Conservation (phyloP, 495 filamentous ascomycete species). For the Penicillium simplicissimum region DNA sequence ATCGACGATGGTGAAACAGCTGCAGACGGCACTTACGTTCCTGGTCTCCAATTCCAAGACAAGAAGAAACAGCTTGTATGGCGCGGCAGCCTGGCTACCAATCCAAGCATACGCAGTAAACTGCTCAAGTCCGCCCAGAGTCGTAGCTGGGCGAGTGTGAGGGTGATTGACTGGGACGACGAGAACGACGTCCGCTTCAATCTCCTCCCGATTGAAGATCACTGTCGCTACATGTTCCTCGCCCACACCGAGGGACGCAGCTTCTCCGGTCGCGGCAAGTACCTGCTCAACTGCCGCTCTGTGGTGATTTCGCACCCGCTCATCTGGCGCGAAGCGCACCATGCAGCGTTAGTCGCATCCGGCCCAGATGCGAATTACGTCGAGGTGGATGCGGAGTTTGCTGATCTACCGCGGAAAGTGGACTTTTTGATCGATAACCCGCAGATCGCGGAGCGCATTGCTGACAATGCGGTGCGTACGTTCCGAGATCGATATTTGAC, state of each 20-base stretch:
- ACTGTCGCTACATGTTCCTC: constrained; percentile 61
- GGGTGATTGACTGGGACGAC: constrained; percentile 50
- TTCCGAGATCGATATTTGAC: constrained; percentile 63
- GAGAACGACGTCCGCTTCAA: constrained; percentile 38
- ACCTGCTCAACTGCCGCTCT: constrained; percentile 59
- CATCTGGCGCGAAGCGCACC: constrained; percentile 44
- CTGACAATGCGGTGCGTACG: constrained; percentile 52
- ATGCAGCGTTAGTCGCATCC: constrained; percentile 37
- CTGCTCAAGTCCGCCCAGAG: constrained; percentile 47
- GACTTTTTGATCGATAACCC: constrained; percentile 51
- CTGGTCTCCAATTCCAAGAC: constrained; percentile 32
- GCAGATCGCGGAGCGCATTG: constrained; percentile 52
- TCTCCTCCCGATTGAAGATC: constrained; percentile 53
- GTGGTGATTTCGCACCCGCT: constrained; percentile 54
- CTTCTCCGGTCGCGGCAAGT: constrained; percentile 61
- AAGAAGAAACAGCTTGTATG: constrained; percentile 70
- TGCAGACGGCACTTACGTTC: constrained; percentile 13
- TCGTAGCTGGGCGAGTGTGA: constrained; percentile 54
- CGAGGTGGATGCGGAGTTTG: constrained; percentile 55
- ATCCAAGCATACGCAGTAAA: constrained; percentile 41
- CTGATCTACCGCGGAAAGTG: constrained; percentile 54
- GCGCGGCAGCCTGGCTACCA: constrained; percentile 57
- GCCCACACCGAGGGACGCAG: constrained; percentile 58
- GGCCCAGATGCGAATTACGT: constrained; percentile 63
- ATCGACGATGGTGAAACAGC: constrained; percentile 35